Conservation (phyloP, 2,329 filamentous ascomycete genomes). For the Fusarium equiseti region DNA sequence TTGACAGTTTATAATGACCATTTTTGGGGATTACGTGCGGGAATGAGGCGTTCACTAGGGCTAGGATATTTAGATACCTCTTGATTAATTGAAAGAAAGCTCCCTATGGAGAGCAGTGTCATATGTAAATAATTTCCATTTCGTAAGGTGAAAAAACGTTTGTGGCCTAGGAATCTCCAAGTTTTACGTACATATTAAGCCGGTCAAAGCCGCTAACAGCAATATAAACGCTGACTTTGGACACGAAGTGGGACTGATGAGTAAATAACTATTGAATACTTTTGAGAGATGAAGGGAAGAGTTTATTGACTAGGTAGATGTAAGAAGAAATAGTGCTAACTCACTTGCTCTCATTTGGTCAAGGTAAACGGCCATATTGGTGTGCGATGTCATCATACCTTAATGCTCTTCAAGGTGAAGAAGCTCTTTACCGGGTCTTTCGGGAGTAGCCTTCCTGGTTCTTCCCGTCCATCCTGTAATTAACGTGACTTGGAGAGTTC, state of each 20-base stretch:
- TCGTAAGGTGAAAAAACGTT: background rate
- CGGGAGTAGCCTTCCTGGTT: constrained; percentile 1
- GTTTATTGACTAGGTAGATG: background rate
- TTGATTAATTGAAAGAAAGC: background rate
- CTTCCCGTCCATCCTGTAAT: background rate
- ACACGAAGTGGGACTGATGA: background rate
- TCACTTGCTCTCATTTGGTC: background rate
- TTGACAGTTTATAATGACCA: background rate
- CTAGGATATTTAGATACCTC: background rate
- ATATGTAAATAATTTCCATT: background rate
- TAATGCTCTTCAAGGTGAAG: background rate
- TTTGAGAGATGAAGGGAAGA: background rate
- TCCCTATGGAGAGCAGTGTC: background rate
- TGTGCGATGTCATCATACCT: constrained; percentile 1
- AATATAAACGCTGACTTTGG: background rate
- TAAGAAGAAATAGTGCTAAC: background rate
- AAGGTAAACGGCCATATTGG: background rate
- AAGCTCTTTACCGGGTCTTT: background rate
- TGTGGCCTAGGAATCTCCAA: background rate
- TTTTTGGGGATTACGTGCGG: background rate
- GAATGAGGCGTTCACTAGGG: background rate
- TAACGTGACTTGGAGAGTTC: background rate
- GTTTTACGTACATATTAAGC: constrained; percentile 6
- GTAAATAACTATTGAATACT: background rate
- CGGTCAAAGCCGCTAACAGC: constrained; percentile 1